A percentile compares a stretch with the other conserved stretches of the same genome.
These are phyloP conservation scores for Murraya koenigii DNA, from an alignment of 345 rosid species.

Conservation along the genomic window DNA sequence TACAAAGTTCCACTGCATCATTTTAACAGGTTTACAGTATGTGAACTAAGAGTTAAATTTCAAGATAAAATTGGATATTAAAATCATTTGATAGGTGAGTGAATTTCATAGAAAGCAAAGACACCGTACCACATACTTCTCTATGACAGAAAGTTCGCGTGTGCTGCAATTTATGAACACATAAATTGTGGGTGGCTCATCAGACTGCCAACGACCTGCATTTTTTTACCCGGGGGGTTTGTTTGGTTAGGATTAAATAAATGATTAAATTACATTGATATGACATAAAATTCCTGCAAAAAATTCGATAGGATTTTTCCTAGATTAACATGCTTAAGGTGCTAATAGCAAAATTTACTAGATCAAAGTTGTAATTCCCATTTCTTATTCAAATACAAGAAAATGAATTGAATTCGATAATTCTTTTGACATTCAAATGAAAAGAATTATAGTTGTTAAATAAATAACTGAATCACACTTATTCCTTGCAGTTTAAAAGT, in stretches of 20 bases:
- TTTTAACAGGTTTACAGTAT: neutral
- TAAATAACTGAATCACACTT: neutral
- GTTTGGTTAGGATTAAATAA: neutral
- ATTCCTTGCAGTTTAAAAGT: neutral
- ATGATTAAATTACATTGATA: neutral
- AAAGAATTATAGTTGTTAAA: neutral
- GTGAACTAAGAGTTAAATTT: neutral
- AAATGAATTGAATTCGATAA: neutral
- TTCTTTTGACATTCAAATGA: neutral
- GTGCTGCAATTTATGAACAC: slow-evolving; percentile 88
- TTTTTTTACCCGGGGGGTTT: neutral
- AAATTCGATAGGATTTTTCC: neutral
- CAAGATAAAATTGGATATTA: neutral
- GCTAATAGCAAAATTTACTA: neutral
- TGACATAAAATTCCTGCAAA: neutral
- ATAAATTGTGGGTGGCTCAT: slow-evolving; percentile 77
- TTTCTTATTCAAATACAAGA: neutral
- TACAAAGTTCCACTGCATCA: neutral
- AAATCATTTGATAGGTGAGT: slow-evolving; percentile 1
- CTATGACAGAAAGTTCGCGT: slow-evolving; percentile 75
- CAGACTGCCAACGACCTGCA: slow-evolving; percentile 79
- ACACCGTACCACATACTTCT: slow-evolving; percentile 84
- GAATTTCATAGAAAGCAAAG: slow-evolving; percentile 6
- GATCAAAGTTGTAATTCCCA: neutral
- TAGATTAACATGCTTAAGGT: neutral